A percentile compares a stretch with the other conserved stretches of the same genome.
These are phyloP conservation scores for Myxozyma kluyveri DNA, from an alignment of 805 yeast genomes.

Conservation along the genomic window DNA sequence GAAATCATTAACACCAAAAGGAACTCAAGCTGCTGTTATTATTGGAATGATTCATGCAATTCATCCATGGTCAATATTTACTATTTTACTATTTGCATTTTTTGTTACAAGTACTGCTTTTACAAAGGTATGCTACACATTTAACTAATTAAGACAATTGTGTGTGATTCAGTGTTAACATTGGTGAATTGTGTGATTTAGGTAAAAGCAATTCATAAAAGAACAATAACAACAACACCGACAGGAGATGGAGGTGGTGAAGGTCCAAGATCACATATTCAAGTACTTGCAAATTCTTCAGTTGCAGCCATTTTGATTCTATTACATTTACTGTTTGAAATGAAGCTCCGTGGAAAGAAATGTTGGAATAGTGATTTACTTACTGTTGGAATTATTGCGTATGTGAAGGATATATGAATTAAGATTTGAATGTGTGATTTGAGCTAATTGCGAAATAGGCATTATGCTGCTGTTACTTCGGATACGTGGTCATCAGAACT, in stretches of 20 bases:
- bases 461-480: conserved; percentile 47
- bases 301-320: conserved; percentile 42
- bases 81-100: conserved; percentile 40
- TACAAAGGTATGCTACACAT: conserved; percentile 36
- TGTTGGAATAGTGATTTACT: conserved; percentile 15
- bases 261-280: conserved; percentile 43
- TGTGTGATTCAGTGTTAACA: too few species aligned
- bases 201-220: conserved; percentile 41
- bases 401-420: background rate
- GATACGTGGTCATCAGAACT: conserved; percentile 51
- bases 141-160: background rate
- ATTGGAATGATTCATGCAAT: conserved; percentile 44
- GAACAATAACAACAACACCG: conserved; percentile 37
- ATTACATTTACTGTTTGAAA: conserved; percentile 22
- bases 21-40: conserved; percentile 41
- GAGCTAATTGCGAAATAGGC: conserved; percentile 27
- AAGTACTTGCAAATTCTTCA: conserved; percentile 45
- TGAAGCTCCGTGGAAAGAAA: too few species aligned
- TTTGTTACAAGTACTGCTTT: conserved; percentile 42
- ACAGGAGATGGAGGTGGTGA: conserved; percentile 29
- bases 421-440: background rate
- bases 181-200: too few species aligned
- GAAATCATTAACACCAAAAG: conserved; percentile 42
- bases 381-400: conserved; percentile 36
- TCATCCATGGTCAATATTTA: conserved; percentile 40